These are phyloP conservation scores for Penicillium turbatum DNA, from an alignment of 495 filamentous ascomycete genomes.

Conservation along the genomic window DNA sequence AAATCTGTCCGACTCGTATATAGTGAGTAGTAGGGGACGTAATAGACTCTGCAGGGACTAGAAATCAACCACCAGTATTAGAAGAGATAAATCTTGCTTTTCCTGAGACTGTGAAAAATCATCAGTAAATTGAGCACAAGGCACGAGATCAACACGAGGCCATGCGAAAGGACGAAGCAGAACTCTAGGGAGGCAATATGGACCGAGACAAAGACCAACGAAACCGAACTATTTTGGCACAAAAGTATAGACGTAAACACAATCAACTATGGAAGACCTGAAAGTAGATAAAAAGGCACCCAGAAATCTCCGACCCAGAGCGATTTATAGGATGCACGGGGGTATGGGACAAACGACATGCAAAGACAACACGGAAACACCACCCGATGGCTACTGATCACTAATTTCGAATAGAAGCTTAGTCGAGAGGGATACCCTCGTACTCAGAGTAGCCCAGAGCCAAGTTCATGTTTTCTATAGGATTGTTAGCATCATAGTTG, in stretches of 20 bases:
- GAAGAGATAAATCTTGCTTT: not conserved
- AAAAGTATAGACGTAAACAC: constrained; percentile 9
- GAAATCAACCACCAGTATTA: not conserved
- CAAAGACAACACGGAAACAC: constrained; percentile 15
- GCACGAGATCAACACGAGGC: not conserved
- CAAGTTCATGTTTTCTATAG: constrained; percentile 91
- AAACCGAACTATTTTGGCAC: constrained; percentile 15
- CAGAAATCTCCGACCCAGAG: constrained; percentile 29
- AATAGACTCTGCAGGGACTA: not conserved
- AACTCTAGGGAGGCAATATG: not conserved
- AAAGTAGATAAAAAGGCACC: constrained; percentile 14
- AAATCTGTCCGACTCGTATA: not conserved
- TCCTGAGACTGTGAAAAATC: not conserved
- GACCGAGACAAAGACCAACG: not conserved
- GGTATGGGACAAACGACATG: constrained; percentile 31
- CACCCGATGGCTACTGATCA: constrained; percentile 21
- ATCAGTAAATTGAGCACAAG: not conserved
- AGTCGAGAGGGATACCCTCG: constrained; percentile 78
- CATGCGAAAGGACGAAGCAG: not conserved
- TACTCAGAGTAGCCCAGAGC: constrained; percentile 90
- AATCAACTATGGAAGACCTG: constrained; percentile 23
- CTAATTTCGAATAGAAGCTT: constrained; percentile 17
- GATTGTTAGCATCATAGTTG: constrained; percentile 5
- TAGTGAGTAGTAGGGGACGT: not conserved
- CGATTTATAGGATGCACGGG: constrained; percentile 31